phyloP scores from a whole-genome alignment of 306 rosid species.

The Cotoneaster glaucophyllus region DNA sequence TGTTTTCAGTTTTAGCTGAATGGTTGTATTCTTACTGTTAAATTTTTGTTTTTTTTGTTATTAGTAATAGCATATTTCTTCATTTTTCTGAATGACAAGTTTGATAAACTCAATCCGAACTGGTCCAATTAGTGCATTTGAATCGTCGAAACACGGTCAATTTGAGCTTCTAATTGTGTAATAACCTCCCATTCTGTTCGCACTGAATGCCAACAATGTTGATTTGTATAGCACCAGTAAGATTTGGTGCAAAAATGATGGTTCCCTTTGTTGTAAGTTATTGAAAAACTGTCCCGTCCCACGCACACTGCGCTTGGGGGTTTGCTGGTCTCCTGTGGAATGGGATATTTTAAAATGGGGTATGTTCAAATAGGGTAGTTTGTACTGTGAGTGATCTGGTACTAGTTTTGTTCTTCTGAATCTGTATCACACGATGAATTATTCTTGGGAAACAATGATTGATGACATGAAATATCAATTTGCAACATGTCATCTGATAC shows the following conservation, averaged over 20 bases:
- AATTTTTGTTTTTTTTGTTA: neutral
- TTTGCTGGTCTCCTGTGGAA: neutral
- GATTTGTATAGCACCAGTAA: neutral
- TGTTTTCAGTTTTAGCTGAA: neutral
- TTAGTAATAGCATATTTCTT: neutral
- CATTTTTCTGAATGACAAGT: neutral
- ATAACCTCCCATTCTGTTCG: neutral
- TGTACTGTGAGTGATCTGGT: neutral
- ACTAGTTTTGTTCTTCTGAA: neutral
- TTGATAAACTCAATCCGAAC: neutral
- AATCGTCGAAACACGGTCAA: neutral
- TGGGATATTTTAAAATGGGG: neutral
- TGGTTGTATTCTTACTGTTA: neutral
- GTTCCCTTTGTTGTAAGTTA: neutral
- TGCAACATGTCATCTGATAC: neutral
- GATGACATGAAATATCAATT: neutral
- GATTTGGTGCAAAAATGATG: neutral
- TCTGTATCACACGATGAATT: neutral
- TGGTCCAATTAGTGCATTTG: neutral
- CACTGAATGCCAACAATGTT: neutral
- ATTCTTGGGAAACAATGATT: neutral
- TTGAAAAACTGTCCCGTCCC: neutral
- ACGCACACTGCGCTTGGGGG: neutral
- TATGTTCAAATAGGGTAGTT: neutral
- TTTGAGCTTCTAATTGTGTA: neutral